These are phyloP conservation scores for Aureobasidium sp. DNA, from an alignment of 2,329 filamentous ascomycete species.

Conservation along the genomic window DNA sequence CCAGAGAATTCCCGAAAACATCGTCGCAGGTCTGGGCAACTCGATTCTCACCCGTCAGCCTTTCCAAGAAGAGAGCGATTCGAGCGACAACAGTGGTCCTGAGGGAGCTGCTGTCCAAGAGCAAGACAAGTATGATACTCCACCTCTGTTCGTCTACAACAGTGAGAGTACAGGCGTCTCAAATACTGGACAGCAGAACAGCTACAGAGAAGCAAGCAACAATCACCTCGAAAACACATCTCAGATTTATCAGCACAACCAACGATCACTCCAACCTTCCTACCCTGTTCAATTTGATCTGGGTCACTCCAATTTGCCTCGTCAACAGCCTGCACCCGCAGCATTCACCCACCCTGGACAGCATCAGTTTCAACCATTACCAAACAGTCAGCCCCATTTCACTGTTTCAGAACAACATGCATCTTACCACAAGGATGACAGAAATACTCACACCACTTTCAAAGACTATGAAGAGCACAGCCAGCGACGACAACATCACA, in stretches of 20 bases:
- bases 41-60: not conserved
- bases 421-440: not conserved
- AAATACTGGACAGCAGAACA: not conserved
- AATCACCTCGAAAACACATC: not conserved
- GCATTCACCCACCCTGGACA: not conserved
- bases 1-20: not conserved
- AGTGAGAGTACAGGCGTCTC: not conserved
- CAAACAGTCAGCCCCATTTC: not conserved
- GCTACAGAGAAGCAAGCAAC: not conserved
- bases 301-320: not conserved
- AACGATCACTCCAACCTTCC: not conserved
- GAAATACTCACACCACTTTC: not conserved
- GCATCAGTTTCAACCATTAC: not conserved
- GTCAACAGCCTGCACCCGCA: not conserved
- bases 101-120: not conserved
- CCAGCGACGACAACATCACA: not conserved
- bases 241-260: not conserved
- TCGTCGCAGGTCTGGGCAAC: not conserved
- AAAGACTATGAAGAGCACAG: not conserved
- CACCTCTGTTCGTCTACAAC: not conserved
- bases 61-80: not conserved
- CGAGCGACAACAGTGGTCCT: not conserved
- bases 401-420: not conserved
- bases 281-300: not conserved
- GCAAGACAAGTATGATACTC: not conserved